phyloP scores from a whole-genome alignment of 495 filamentous ascomycete species.

The Hypoxylon crocopeplum region DNA sequence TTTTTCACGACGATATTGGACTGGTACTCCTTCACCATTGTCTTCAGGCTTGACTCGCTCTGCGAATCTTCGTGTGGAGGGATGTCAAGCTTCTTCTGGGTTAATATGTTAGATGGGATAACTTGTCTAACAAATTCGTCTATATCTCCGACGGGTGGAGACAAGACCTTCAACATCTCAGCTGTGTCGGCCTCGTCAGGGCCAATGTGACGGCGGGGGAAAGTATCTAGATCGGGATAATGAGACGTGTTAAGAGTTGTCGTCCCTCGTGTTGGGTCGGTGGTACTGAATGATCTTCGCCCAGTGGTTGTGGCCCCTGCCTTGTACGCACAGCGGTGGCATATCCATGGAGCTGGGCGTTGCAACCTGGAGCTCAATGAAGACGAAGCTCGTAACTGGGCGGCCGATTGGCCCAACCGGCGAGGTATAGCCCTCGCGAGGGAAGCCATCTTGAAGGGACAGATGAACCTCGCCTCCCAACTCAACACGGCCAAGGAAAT shows the following conservation, averaged over 20 bases:
- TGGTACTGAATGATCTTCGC: conserved; percentile 18
- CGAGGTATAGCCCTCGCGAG: conserved; percentile 32
- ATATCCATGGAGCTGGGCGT: conserved; percentile 25
- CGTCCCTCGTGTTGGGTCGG: conserved; percentile 5
- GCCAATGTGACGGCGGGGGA: conserved; percentile 90
- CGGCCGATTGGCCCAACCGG: conserved; percentile 36
- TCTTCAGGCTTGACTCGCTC: conserved; percentile 73
- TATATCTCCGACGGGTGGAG: conserved; percentile 74
- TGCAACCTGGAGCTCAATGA: conserved; percentile 23
- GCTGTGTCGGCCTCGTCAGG: conserved; percentile 74
- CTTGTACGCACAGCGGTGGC: conserved; percentile 18
- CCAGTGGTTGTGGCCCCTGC: conserved; percentile 6
- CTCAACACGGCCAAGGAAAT: neutral
- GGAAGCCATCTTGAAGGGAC: conserved; percentile 26
- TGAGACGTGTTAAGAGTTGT: conserved; percentile 5
- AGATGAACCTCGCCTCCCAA: neutral
- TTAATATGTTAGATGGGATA: conserved; percentile 83
- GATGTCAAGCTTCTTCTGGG: conserved; percentile 60
- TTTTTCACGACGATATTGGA: conserved; percentile 65
- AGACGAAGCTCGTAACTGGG: conserved; percentile 32
- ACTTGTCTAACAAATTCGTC: conserved; percentile 93
- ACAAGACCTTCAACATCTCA: conserved; percentile 82
- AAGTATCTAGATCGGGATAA: conserved; percentile 50
- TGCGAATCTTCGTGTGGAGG: conserved; percentile 54
- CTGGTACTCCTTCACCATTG: conserved; percentile 68